Evolutionary conservation across 1,139 yeast genomes (phyloP), one percentile per base, ranked within the genome.

Genomic region (Pichia sp.): DNA sequence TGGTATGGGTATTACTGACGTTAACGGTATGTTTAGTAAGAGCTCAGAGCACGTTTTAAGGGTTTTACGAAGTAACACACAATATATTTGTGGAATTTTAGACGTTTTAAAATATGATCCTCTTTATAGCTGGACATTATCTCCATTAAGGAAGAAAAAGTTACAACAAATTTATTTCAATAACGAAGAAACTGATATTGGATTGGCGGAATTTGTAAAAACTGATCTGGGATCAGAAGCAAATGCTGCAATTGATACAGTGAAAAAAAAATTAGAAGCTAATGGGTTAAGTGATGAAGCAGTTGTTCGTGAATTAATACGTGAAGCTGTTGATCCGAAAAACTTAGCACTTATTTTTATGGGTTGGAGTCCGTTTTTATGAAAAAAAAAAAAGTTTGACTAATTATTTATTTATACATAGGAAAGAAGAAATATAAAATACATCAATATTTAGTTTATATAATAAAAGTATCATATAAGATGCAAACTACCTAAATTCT

Each of bases 71-170:
- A 65, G 67, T 4, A 83, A 87, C 55, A 69, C 70, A 30, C 85
- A 80, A 36, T 82, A 82, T 54, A 86, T 94, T 29, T 65, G 82
- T 59, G 84, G 95, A 25, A 86, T 94, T 41, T 67, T 94, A 48
- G 94, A 90, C 58, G 95, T 92, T 8, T 66, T 94, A 52, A 71
- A 84, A 54, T 87, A 94, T 75, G 98, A 94, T 70, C 97, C 98
- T 0, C 71, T 94, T 47, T 90, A 90, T 58, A 76, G 86, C 1
- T 92, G 98, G 98, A 78, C 82, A 1, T 69, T 87, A 38, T 83
- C 95, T 0, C 92, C 94, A 0, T 62, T 84, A 12, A 61, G 82
- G 46, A 77, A 71, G 59, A 73, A 72, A 51, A 76, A 72, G 51
- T 57, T 82, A 22, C 87, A 82, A 56, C 74, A 69, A 29, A 37